Percentiles rank a stretch among this genome's conserved stretches.
These are phyloP conservation scores for Tylopilus cervinicoccineus DNA, from an alignment of 768 basidiomycete genomes.

Conservation along the genomic window DNA sequence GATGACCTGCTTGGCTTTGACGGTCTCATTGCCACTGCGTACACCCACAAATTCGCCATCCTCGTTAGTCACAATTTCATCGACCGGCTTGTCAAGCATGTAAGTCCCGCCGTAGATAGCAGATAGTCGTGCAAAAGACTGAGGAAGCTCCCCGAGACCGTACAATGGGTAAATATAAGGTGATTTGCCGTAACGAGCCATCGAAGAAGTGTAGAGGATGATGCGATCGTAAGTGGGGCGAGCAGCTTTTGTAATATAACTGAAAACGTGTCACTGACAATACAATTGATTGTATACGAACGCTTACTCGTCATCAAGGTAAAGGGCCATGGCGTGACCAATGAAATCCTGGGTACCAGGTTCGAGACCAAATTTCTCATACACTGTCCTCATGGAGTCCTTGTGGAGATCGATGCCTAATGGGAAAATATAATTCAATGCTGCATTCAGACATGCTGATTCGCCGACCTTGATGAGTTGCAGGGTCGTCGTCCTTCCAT, in stretches of 20 bases:
- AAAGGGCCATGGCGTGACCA: conserved; percentile 98
- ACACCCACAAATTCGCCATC: conserved; percentile 93
- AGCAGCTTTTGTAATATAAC: conserved; percentile 91
- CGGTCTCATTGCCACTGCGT: conserved; percentile 82
- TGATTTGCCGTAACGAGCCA: conserved; percentile 99
- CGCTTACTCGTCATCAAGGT: conserved; percentile 92
- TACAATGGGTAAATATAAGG: conserved; percentile 99
- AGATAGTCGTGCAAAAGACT: conserved; percentile 95
- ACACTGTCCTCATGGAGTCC: conserved; percentile 91
- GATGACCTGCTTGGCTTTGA: conserved; percentile 96
- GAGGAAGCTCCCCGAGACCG: conserved; percentile 97
- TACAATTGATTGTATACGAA: background rate
- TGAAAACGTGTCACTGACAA: conserved; percentile 30
- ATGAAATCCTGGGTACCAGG: conserved; percentile 98
- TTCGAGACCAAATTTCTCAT: conserved; percentile 96
- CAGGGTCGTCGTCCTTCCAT: conserved; percentile 94
- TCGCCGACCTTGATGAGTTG: conserved; percentile 85
- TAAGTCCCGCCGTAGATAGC: conserved; percentile 99
- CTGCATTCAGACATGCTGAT: background rate
- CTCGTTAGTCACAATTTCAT: conserved; percentile 81
- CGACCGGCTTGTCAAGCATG: conserved; percentile 96
- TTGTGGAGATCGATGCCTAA: conserved; percentile 84
- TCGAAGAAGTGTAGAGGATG: conserved; percentile 94
- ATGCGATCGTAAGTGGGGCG: conserved; percentile 91
- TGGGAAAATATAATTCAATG: conserved; percentile 1